These are phyloP conservation scores for Pseudognaphalium luteoalbum DNA, from an alignment of 129 eudicot genomes.

Conservation along the genomic window DNA sequence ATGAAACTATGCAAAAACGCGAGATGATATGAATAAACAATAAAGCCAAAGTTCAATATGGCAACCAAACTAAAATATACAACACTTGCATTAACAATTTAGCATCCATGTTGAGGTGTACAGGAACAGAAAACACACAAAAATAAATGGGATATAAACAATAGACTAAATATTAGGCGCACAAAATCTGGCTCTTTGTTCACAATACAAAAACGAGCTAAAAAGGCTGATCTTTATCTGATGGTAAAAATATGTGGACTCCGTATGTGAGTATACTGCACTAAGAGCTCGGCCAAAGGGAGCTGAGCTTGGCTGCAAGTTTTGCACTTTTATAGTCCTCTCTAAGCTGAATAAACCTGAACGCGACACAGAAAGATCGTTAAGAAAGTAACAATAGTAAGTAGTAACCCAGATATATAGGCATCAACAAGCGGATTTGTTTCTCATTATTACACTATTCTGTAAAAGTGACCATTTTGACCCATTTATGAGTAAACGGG, in stretches of 20 bases:
- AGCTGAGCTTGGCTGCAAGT: slow-evolving; percentile 75
- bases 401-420: neutral
- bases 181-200: slow-evolving; percentile 16
- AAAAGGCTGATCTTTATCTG: slow-evolving; percentile 2
- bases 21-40: slow-evolving; percentile 7
- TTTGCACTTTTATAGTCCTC: slow-evolving; percentile 94
- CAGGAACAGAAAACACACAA: neutral
- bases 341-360: slow-evolving; percentile 87
- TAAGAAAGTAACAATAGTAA: neutral
- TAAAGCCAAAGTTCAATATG: slow-evolving; percentile 1
- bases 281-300: slow-evolving; percentile 74
- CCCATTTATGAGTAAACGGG: neutral
- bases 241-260: slow-evolving; percentile 1
- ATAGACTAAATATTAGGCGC: slow-evolving; percentile 18
- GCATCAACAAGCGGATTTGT: neutral
- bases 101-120: slow-evolving; percentile 14
- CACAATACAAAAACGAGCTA: slow-evolving; percentile 11
- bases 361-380: neutral
- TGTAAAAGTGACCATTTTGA: neutral
- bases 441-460: neutral
- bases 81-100: slow-evolving; percentile 23
- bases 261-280: neutral
- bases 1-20: neutral
- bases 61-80: slow-evolving; percentile 18
- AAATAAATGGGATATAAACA: slow-evolving; percentile 22